Evolutionary conservation across 176 grass and related monocot genomes (phyloP).

Genomic region (Avena sativa): DNA sequence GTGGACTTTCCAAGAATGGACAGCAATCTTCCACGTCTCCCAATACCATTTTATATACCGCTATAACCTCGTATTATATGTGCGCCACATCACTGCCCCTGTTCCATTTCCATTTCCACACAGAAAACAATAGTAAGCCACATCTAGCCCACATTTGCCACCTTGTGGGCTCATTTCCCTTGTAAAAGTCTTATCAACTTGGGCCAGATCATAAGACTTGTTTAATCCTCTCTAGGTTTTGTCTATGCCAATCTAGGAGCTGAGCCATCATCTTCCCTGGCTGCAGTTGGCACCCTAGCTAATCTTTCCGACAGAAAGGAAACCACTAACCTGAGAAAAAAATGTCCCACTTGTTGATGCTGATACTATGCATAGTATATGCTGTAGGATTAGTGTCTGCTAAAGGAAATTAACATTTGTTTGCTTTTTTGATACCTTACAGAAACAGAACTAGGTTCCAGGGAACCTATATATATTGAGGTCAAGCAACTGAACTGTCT

Average conservation of each 20-base stretch:
- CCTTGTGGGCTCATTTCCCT: conserved; percentile 42
- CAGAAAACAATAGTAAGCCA: conserved; percentile 34
- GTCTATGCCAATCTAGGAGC: conserved; percentile 36
- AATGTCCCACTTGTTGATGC: background rate
- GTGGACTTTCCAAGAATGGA: conserved; percentile 61
- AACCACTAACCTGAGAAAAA: conserved; percentile 5
- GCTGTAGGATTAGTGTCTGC: conserved; percentile 3
- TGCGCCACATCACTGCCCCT: conserved; percentile 32
- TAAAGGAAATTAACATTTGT: conserved; percentile 17
- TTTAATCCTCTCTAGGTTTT: conserved; percentile 37
- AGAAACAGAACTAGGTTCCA: conserved; percentile 50
- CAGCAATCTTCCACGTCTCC: conserved; percentile 57
- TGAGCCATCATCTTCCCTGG: conserved; percentile 28
- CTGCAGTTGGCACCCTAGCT: conserved; percentile 26
- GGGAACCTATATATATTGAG: conserved; percentile 39
- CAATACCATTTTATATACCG: conserved; percentile 34
- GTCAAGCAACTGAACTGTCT: conserved; percentile 46
- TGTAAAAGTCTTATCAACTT: conserved; percentile 16
- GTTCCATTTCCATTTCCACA: conserved; percentile 39
- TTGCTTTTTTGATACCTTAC: conserved; percentile 40
- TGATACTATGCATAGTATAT: conserved; percentile 35
- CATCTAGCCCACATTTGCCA: conserved; percentile 32
- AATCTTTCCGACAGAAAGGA: conserved; percentile 30
- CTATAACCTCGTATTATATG: conserved; percentile 73
- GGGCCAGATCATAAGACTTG: conserved; percentile 12